Conservation (phyloP, 1,284 basidiomycete genomes). For the Entoloma clypeatum region DNA sequence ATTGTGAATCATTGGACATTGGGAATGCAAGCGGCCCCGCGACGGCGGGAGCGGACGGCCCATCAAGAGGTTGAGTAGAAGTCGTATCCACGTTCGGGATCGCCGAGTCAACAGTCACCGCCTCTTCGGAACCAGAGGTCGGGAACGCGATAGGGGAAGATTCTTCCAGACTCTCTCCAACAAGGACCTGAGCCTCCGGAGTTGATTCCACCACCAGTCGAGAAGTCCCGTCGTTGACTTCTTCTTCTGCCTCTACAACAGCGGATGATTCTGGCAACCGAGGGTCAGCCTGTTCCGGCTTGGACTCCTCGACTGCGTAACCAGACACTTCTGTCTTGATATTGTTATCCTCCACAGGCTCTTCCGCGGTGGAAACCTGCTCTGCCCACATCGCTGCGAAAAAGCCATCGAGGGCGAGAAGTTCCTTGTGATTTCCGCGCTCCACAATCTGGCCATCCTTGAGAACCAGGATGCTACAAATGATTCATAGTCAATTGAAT, state of each 20-base stretch:
- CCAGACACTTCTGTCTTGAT: slow-evolving; percentile 40
- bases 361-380: slow-evolving; percentile 61
- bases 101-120: slow-evolving; percentile 19
- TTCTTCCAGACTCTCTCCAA: slow-evolving; percentile 4
- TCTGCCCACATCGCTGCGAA: slow-evolving; percentile 84
- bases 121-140: no score
- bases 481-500: slow-evolving; percentile 6
- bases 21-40: slow-evolving; percentile 33
- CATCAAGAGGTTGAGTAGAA: slow-evolving; percentile 11
- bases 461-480: slow-evolving; percentile 70
- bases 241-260: slow-evolving; percentile 7
- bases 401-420: slow-evolving; percentile 61
- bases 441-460: slow-evolving; percentile 81
- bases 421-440: slow-evolving; percentile 70
- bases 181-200: slow-evolving; percentile 1
- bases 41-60: slow-evolving; percentile 12
- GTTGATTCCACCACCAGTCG: background rate
- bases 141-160: slow-evolving; percentile 42
- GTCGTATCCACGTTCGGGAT: slow-evolving; percentile 26
- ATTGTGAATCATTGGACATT: slow-evolving; percentile 16
- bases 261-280: slow-evolving; percentile 10
- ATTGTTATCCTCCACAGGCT: slow-evolving; percentile 32
- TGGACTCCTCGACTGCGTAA: slow-evolving; percentile 33
- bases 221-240: slow-evolving; percentile 3
- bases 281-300: slow-evolving; percentile 11